Base-by-base conservation (phyloP, 345 rosid species). In the Abelmoschus esculentus region DNA sequence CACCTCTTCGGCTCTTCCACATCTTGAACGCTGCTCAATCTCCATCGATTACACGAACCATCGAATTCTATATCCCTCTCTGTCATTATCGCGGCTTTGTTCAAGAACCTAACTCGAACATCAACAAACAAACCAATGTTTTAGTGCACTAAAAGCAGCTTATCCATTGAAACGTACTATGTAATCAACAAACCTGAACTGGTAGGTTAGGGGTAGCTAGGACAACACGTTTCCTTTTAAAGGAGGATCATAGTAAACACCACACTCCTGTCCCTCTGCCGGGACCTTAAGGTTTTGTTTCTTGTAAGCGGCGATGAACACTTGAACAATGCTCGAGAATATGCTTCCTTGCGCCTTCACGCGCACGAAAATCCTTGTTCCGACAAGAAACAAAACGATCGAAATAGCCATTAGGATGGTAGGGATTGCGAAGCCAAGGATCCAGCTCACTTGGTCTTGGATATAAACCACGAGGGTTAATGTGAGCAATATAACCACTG, bases 371-470 rank as follows among this genome's bases (percentile, higher is more conserved):
- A 90, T 58, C 31, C 75, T 89, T 15, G 90, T 71, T 0, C 95
- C 95, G 68, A 66, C 52, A 52, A 87, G 84, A 80, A 69, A 88
- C 55, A 90, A 70, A 1, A 72, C 79, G 3, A 87, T 82, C 0
- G 90, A 84, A 44, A 77, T 6, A 70, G 83, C 76, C 96, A 88
- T 90, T 3, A 90, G 80, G 57, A 59, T 28, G 7, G 92, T 86
- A 0, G 93, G 96, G 55, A 90, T 81, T 7, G 74, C 87, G 50
- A 90, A 73, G 50, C 96, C 96, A 5, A 86, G 75, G 2, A 88
- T 72, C 96, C 96, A 90, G 73, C 93, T 90, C 32, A 88, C 77
- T 17, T 85, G 85, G 14, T 88, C 80, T 77, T 90, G 96, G 70
- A 90, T 75, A 29, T 90, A 90, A 38, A 90, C 91, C 56, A 90